These are phyloP conservation scores for Verticillium tricorpus DNA, from an alignment of 2,329 filamentous ascomycete genomes.

Conservation along the genomic window DNA sequence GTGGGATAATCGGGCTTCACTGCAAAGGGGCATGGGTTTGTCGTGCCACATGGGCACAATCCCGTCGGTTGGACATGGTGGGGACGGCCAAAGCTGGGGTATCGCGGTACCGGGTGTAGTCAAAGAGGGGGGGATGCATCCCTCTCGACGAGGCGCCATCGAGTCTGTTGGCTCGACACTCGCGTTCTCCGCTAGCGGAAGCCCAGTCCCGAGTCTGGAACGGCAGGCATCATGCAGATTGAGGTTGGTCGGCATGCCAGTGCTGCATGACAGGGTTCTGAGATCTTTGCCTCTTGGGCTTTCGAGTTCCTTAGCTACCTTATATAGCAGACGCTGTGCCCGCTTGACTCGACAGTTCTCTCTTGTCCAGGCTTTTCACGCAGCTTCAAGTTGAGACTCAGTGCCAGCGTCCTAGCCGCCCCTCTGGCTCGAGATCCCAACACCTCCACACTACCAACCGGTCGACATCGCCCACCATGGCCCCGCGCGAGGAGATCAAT, in stretches of 20 bases:
- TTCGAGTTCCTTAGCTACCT: background rate
- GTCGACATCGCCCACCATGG: constrained; percentile 7
- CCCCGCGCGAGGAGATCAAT: constrained; percentile 9
- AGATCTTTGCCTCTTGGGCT: background rate
- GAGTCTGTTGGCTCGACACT: background rate
- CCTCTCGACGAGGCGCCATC: background rate
- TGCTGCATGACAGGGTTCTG: background rate
- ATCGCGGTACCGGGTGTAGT: background rate
- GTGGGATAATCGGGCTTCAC: background rate
- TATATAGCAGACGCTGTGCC: background rate
- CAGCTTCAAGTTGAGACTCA: background rate
- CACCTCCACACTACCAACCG: background rate
- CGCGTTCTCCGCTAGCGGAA: background rate
- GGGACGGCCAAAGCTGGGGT: background rate
- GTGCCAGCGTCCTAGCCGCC: background rate
- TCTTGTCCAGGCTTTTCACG: background rate
- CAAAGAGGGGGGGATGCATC: background rate
- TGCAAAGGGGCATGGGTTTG: background rate
- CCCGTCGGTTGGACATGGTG: background rate
- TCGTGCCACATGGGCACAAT: background rate
- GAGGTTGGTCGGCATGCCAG: background rate
- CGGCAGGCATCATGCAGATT: background rate
- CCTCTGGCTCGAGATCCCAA: background rate
- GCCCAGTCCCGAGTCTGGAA: background rate
- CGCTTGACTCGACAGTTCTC: background rate